Conservation (phyloP, 805 yeast genomes). For the Metschnikowia similis region DNA sequence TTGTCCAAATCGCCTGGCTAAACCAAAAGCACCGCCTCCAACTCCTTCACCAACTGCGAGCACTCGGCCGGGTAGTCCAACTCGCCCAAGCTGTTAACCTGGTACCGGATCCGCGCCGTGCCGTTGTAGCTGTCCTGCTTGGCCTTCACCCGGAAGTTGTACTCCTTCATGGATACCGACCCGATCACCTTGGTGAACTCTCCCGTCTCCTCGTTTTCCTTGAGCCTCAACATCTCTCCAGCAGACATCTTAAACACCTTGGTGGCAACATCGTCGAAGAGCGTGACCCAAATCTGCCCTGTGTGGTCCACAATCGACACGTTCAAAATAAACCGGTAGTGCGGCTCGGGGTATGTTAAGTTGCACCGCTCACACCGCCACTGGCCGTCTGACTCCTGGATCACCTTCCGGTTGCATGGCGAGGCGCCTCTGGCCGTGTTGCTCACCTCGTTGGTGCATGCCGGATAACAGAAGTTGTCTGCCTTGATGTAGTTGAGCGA, state of each 20-base stretch:
- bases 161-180: constrained; percentile 61
- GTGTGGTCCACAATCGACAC: constrained; percentile 72
- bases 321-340: constrained; percentile 76
- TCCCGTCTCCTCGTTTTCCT: constrained; percentile 33
- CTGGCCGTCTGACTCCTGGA: constrained; percentile 61
- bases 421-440: constrained; percentile 26
- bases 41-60: constrained; percentile 47
- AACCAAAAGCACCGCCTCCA: constrained; percentile 20
- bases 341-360: constrained; percentile 60
- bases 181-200: constrained; percentile 44
- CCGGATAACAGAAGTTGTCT: constrained; percentile 83
- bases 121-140: constrained; percentile 83
- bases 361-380: constrained; percentile 97
- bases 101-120: constrained; percentile 68
- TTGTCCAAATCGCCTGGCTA: neutral
- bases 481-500: constrained; percentile 65
- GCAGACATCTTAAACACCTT: constrained; percentile 61
- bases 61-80: constrained; percentile 59
- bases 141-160: constrained; percentile 72
- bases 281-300: constrained; percentile 80
- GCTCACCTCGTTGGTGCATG: constrained; percentile 59
- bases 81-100: constrained; percentile 50
- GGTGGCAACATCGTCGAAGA: constrained; percentile 82
- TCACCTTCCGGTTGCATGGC: constrained; percentile 75
- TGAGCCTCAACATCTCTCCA: constrained; percentile 52